phyloP scores from a whole-genome alignment of 345 rosid species.

The Salix koriyanagi region DNA sequence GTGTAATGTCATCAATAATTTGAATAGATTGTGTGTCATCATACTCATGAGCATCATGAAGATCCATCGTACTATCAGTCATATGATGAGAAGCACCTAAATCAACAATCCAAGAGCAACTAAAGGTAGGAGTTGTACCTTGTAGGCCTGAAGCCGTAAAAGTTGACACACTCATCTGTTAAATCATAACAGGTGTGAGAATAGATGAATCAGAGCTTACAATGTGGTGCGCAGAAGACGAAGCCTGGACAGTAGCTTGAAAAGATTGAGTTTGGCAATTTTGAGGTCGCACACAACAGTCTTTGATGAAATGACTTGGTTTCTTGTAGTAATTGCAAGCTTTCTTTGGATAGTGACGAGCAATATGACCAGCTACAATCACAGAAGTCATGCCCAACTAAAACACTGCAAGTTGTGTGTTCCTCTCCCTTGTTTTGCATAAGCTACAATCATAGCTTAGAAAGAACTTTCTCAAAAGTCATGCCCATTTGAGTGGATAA shows the following conservation, averaged over 20 bases:
- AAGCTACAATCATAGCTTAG: too few relatives aligned
- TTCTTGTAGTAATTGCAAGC: not conserved
- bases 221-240: not conserved
- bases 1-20: too few relatives aligned
- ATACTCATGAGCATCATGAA: too few relatives aligned
- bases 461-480: not conserved
- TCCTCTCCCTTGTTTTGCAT: not conserved
- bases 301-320: not conserved
- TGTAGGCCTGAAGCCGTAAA: not conserved
- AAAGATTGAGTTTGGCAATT: not conserved
- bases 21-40: too few relatives aligned
- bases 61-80: not conserved
- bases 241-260: not conserved
- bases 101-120: not conserved
- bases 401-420: not conserved
- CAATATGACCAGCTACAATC: not conserved
- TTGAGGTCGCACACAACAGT: not conserved
- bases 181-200: too few relatives aligned
- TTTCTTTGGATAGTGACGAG: not conserved
- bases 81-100: not conserved
- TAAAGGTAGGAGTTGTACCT: not conserved
- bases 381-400: not conserved
- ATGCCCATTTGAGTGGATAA: not conserved
- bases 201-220: too few relatives aligned
- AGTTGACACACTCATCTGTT: too few relatives aligned